phyloP scores from a whole-genome alignment of 345 rosid species.

The Lumnitzera littorea region DNA sequence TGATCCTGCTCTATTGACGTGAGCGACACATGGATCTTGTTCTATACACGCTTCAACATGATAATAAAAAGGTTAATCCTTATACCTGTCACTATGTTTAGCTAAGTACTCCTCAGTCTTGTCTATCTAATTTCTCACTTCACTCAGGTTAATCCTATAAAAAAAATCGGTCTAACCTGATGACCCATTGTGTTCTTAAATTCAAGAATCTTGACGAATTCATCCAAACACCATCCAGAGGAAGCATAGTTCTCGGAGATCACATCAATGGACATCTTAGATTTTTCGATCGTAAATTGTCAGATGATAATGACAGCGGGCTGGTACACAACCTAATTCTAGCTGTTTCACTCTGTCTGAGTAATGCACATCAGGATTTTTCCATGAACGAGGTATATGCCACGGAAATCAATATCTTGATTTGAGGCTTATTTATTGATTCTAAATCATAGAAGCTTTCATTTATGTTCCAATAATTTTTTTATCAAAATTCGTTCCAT shows the following conservation, averaged over 20 bases:
- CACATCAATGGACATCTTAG: slow-evolving; percentile 17
- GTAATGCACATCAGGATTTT: slow-evolving; percentile 4
- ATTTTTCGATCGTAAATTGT: slow-evolving; percentile 24
- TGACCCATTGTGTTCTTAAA: slow-evolving; percentile 7
- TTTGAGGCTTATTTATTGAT: neutral
- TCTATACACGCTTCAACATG: too few species aligned
- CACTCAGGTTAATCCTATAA: slow-evolving; percentile 17
- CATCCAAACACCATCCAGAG: slow-evolving; percentile 28
- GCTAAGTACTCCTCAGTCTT: slow-evolving; percentile 9
- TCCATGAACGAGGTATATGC: slow-evolving; percentile 31
- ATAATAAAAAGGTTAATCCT: too few species aligned
- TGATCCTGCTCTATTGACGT: too few species aligned
- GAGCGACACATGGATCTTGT: too few species aligned
- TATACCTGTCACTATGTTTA: slow-evolving; percentile 4
- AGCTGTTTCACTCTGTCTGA: slow-evolving; percentile 43
- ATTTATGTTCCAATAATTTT: neutral
- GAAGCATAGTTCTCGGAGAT: slow-evolving; percentile 21
- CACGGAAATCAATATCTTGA: neutral
- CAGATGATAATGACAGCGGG: slow-evolving; percentile 13
- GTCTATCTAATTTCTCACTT: slow-evolving; percentile 16
- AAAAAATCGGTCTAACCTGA: slow-evolving; percentile 19
- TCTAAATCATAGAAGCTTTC: neutral
- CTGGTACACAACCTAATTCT: slow-evolving; percentile 18
- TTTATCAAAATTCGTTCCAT: too few species aligned
- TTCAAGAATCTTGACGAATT: slow-evolving; percentile 19